phyloP scores from a whole-genome alignment of 2,329 filamentous ascomycete species.

The Alternaria gaisen region DNA sequence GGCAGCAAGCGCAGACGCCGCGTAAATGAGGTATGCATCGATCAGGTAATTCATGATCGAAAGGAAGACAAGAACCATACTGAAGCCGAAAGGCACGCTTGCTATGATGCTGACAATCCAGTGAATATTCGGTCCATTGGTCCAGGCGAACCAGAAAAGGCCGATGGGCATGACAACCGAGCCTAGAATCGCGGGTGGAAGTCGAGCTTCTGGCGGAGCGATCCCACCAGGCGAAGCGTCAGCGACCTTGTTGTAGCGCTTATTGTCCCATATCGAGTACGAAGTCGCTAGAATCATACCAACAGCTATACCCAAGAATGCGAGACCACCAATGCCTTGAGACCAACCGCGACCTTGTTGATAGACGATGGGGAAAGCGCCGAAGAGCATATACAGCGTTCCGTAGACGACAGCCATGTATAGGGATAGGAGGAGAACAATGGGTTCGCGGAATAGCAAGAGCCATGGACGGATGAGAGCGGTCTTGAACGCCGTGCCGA shows the following conservation, averaged over 20 bases:
- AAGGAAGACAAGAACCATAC: constrained; percentile 44
- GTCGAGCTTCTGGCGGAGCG: constrained; percentile 54
- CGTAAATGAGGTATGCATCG: constrained; percentile 65
- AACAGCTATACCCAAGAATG: constrained; percentile 13
- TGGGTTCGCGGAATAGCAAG: not conserved
- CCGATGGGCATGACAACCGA: constrained; percentile 58
- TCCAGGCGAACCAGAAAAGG: constrained; percentile 65
- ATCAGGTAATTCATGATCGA: constrained; percentile 72
- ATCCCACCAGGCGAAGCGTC: constrained; percentile 53
- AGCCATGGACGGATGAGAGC: not conserved
- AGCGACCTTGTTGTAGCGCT: not conserved
- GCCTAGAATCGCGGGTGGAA: constrained; percentile 62
- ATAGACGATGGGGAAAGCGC: not conserved
- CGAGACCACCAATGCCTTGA: constrained; percentile 52
- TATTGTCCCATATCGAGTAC: not conserved
- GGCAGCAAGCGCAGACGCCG: not conserved
- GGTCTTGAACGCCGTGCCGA: not conserved
- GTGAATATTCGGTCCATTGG: constrained; percentile 58
- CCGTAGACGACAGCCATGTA: not conserved
- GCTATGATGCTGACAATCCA: constrained; percentile 64
- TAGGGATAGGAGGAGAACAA: not conserved
- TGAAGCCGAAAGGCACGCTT: constrained; percentile 57
- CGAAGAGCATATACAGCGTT: not conserved
- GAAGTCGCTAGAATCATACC: not conserved
- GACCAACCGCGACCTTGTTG: constrained; percentile 41